A percentile compares a stretch with the other conserved stretches of the same genome.
Evolutionary conservation across 2,329 filamentous ascomycete species (phyloP).

Genomic region (Cladosporium sp.): DNA sequence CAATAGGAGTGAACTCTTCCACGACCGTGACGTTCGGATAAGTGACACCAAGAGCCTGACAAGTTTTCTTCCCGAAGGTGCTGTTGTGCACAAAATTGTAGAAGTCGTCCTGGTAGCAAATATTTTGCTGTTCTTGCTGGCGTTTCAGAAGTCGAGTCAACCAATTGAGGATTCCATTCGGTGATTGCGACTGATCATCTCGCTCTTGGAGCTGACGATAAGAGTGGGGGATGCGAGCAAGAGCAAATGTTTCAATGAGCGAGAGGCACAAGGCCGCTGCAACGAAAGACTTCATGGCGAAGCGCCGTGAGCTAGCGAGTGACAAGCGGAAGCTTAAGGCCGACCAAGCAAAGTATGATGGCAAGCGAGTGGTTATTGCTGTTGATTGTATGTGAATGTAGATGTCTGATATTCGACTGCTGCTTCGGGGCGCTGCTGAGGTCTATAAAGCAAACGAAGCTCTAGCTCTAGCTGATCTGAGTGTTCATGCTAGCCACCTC

Average conservation of each 20-base stretch:
- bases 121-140: conserved; percentile 17
- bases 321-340: conserved; percentile 13
- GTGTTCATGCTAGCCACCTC: conserved; percentile 18
- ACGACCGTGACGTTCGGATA: conserved; percentile 25
- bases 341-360: conserved; percentile 1
- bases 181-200: conserved; percentile 11
- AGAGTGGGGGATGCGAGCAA: conserved; percentile 23
- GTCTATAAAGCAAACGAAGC: conserved; percentile 20
- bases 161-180: conserved; percentile 18
- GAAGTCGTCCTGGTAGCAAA: conserved; percentile 22
- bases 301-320: conserved; percentile 21
- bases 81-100: conserved; percentile 23
- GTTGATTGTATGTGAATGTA: conserved; percentile 8
- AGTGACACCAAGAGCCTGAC: conserved; percentile 19
- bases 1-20: conserved; percentile 26
- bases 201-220: conserved; percentile 18
- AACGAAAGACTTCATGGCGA: conserved; percentile 25
- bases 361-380: conserved; percentile 12
- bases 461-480: conserved; percentile 10
- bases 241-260: conserved; percentile 19
- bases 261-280: conserved; percentile 27
- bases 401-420: conserved; percentile 10
- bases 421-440: neutral
- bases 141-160: conserved; percentile 23
- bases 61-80: conserved; percentile 24